Percentiles rank a stretch among this genome's conserved stretches.
Evolutionary conservation across 2,329 filamentous ascomycete species (phyloP).

Genomic region (Moelleriella libera): DNA sequence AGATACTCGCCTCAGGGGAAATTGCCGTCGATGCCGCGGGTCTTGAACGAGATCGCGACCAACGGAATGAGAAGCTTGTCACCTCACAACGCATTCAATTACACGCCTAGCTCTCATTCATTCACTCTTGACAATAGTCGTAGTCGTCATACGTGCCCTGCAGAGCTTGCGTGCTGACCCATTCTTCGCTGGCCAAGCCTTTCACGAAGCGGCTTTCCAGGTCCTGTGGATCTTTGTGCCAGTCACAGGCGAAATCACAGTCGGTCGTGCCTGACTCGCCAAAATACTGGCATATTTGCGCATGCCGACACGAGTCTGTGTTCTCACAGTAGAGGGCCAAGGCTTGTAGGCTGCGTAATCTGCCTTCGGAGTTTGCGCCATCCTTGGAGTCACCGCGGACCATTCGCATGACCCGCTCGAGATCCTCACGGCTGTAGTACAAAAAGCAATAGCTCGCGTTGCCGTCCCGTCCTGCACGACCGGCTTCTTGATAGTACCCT

Average conservation of each 20-base stretch:
- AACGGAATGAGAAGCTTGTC: background rate
- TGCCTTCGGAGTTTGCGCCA: conserved; percentile 29
- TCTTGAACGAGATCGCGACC: background rate
- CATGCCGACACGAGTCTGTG: conserved; percentile 59
- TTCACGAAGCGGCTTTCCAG: conserved; percentile 42
- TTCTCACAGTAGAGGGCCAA: conserved; percentile 74
- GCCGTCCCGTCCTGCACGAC: conserved; percentile 78
- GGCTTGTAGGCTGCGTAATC: conserved; percentile 48
- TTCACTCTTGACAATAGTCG: conserved; percentile 37
- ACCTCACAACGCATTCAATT: background rate
- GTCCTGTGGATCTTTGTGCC: conserved; percentile 52
- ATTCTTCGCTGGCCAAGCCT: conserved; percentile 46
- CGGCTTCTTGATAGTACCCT: conserved; percentile 91
- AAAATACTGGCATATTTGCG: conserved; percentile 63
- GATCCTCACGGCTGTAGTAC: conserved; percentile 81
- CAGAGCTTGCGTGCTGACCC: conserved; percentile 47
- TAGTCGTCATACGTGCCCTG: conserved; percentile 43
- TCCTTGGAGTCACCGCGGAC: conserved; percentile 30
- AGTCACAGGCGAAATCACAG: conserved; percentile 67
- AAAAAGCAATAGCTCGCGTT: conserved; percentile 78
- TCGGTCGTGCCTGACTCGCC: conserved; percentile 44
- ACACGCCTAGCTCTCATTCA: background rate
- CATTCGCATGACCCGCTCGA: conserved; percentile 55
- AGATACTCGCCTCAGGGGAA: too few relatives aligned
- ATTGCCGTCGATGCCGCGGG: too few relatives aligned